Base-by-base conservation (phyloP, 306 rosid species). In the Prunus mume region DNA sequence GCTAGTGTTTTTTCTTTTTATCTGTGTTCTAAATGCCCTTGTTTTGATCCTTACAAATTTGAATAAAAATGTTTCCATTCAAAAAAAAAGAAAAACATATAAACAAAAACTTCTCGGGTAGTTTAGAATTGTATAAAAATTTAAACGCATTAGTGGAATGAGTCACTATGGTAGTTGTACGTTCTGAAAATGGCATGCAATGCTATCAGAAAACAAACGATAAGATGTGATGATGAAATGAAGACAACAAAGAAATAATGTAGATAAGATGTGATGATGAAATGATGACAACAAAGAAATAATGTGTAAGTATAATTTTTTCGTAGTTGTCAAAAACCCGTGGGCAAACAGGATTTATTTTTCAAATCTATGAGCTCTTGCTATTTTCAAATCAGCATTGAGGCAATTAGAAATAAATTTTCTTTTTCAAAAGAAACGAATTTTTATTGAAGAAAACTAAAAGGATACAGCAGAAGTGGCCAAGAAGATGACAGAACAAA, bases 101-200 rank as follows among this genome's bases (percentile, higher is more conserved):
- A 81, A 71, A 68, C 24, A 73, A 81, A 80, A 52, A 61, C 9
- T 38, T 18, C 54, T 30, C 71, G 43, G 22, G 47, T 62, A 41
- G 30, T 43, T 22, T 38, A 5, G 32, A 20, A 9, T 43, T n/a
- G 54, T 20, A 66, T 41, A n/a, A 25, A 66, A 66, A 66, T 12
- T 41, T 8, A 15, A 20, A 52, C 9, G 43, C 43, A 38, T 7
- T 38, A 38, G 43, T 38, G 43, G 43, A 38, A 38, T 7, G 9
- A 38, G 43, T 38, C 43, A 38, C 9, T 38, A 7, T 38, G 20
- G 22, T 52, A 52, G 57, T 6, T 52, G 20, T 6, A 52, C 18
- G n/a, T 17, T 52, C 17, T 52, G 57, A 52, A 52, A 17, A 52
- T 52, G 22, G 18, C 20, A 52, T 14, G n/a, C 57, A 52, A 52